Evolutionary conservation across 768 basidiomycete species (phyloP), one percentile per base, ranked within the genome.

Genomic region (Arthromyces matolae): DNA sequence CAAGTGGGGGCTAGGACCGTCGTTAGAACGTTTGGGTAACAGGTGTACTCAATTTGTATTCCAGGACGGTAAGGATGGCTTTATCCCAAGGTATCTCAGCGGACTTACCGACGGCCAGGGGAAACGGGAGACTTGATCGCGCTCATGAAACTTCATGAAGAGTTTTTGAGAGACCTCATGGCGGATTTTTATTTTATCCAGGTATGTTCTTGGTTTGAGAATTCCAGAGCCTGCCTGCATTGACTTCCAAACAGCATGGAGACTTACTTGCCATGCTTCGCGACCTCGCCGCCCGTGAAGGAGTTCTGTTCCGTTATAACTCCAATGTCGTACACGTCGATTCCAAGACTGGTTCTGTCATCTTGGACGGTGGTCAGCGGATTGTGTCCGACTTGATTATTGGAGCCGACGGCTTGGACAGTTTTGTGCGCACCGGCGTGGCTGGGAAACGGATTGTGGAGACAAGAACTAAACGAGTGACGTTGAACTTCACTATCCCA

Each of bases 351-450:
- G 66, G 71, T 8, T 59, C 62, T 37, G 69, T 77, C 5, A 66
- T 60, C 1, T 56, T 73, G 28, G 69, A 71, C 19, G 66, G 60
- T 28, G 80, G 79, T 14, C 66, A 73, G 42, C 64, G 56, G 10
- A 45, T 81, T 8, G 56, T 53, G 13, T 76, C 75, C 13, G 80
- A 85, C 58, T 62, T 83, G 23, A 64, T 84, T 43, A 70, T 84
- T 16, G 82, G 78, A 25, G 83, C 83, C 3, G 83, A 84, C 59
- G 83, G 84, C 5, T 67, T 66, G 34, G 59, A 65, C 13, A 80
- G 73, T 46, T 44, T 66, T 22, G 59, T 71, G n/a, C 66, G 75
- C 28, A 56, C 58, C 5, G 54, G 55, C 7, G 64, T 72, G 5
- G 55, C 64, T 12, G 64, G 61, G n/a, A 51, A 61, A 18, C 39